Conservation (phyloP, 2,329 filamentous ascomycete species). For the Aspergillus brasiliensis region DNA sequence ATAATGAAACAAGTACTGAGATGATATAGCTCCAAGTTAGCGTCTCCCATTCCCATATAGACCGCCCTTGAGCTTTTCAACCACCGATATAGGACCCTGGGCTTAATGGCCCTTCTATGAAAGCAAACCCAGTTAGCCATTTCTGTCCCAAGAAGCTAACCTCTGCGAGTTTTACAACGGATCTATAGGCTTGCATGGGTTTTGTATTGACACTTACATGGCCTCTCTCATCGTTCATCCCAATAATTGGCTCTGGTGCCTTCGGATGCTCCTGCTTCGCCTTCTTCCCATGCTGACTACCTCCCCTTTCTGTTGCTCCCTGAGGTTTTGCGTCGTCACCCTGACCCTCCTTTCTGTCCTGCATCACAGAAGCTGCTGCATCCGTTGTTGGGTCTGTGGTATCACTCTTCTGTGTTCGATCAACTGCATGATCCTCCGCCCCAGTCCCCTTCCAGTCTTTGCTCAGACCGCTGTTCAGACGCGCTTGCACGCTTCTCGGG, state of each 20-base stretch:
- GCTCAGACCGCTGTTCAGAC: slow-evolving; percentile 21
- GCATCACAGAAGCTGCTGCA: slow-evolving; percentile 29
- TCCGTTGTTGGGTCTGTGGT: slow-evolving; percentile 36
- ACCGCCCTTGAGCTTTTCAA: neutral
- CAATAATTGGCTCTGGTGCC: slow-evolving; percentile 54
- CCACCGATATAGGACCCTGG: neutral
- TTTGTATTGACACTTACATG: slow-evolving; percentile 35
- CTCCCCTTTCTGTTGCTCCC: slow-evolving; percentile 45
- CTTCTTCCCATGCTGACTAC: slow-evolving; percentile 39
- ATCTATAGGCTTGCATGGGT: neutral
- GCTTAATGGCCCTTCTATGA: neutral
- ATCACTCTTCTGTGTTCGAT: slow-evolving; percentile 34
- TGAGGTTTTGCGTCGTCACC: slow-evolving; percentile 41
- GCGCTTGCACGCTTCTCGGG: slow-evolving; percentile 17
- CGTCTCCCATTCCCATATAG: neutral
- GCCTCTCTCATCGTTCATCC: slow-evolving; percentile 57
- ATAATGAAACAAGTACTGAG: slow-evolving; percentile 18
- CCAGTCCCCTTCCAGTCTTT: slow-evolving; percentile 39
- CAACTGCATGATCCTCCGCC: slow-evolving; percentile 35
- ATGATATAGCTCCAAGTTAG: slow-evolving; percentile 6
- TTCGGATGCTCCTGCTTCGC: slow-evolving; percentile 53
- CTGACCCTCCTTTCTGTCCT: slow-evolving; percentile 34
- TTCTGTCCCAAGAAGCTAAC: neutral
- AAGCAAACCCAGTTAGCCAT: neutral
- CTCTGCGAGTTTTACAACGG: neutral